Conservation (phyloP, 352 stramenopile species). For the Phytophthora rubi region DNA sequence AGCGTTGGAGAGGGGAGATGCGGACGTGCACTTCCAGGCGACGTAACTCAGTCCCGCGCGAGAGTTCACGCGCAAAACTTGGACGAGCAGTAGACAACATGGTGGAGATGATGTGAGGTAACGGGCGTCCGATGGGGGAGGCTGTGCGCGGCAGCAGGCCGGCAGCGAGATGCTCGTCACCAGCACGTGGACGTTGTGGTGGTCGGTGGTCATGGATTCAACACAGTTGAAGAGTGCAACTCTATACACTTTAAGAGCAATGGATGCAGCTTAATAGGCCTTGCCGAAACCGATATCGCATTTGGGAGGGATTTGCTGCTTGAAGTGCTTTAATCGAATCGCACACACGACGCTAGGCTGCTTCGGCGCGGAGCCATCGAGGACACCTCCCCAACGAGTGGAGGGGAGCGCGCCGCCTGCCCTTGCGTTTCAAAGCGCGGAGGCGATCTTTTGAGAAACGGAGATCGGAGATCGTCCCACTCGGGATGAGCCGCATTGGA, state of each 20-base stretch:
- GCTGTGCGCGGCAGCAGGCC: conserved; percentile 21
- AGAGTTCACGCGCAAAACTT: conserved; percentile 29
- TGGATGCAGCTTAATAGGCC: no score
- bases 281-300: no score
- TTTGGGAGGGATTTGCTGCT: no score
- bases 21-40: conserved; percentile 32
- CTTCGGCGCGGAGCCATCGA: neutral
- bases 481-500: neutral
- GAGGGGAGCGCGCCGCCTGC: neutral
- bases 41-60: conserved; percentile 28
- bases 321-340: no score
- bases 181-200: conserved; percentile 19
- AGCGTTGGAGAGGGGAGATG: neutral
- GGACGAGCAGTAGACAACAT: conserved; percentile 17
- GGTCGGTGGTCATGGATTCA: conserved; percentile 14
- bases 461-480: conserved; percentile 9
- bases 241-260: conserved; percentile 8
- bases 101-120: neutral
- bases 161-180: conserved; percentile 33
- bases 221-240: neutral
- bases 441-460: conserved; percentile 17
- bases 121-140: neutral
- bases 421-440: conserved; percentile 20
- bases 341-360: neutral
- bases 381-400: neutral